phyloP scores from a whole-genome alignment of 2,329 filamentous ascomycete species.

The Aaosphaeria arxii region DNA sequence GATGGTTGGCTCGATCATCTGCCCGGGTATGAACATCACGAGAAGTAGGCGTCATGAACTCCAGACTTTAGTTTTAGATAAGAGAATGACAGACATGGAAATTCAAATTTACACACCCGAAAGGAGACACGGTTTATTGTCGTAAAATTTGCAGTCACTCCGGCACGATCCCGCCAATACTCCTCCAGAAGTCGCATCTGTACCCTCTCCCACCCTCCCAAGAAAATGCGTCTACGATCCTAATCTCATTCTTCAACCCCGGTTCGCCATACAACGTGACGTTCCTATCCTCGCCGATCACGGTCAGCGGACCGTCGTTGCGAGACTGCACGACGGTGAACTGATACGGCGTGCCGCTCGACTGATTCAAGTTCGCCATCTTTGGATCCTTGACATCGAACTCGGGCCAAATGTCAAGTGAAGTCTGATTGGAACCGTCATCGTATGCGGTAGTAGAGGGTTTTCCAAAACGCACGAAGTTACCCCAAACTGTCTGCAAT shows the following conservation, averaged over 20 bases:
- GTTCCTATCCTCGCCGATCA: neutral
- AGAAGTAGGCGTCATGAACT: no score
- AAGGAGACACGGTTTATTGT: no score
- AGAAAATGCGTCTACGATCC: slow-evolving; percentile 13
- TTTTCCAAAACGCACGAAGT: slow-evolving; percentile 10
- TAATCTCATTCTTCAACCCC: slow-evolving; percentile 13
- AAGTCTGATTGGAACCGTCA: slow-evolving; percentile 1
- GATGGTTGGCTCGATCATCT: slow-evolving; percentile 2
- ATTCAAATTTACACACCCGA: no score
- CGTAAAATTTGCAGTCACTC: slow-evolving; percentile 1
- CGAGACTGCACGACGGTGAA: neutral
- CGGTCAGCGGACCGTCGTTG: neutral
- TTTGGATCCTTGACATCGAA: slow-evolving; percentile 2
- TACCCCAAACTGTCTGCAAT: slow-evolving; percentile 13
- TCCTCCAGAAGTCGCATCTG: slow-evolving; percentile 23
- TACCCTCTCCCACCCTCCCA: slow-evolving; percentile 20
- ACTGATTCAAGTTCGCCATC: slow-evolving; percentile 18
- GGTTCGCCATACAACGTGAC: slow-evolving; percentile 8
- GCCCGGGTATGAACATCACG: neutral
- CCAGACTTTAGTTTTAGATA: no score
- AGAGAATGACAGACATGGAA: no score
- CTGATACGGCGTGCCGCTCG: slow-evolving; percentile 10
- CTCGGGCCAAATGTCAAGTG: slow-evolving; percentile 11
- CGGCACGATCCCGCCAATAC: slow-evolving; percentile 9
- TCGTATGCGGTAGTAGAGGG: slow-evolving; percentile 7